Evolutionary conservation across 768 basidiomycete species (phyloP), one percentile per base, ranked within the genome.

Genomic region (Boletus rufocinnamomeus): DNA sequence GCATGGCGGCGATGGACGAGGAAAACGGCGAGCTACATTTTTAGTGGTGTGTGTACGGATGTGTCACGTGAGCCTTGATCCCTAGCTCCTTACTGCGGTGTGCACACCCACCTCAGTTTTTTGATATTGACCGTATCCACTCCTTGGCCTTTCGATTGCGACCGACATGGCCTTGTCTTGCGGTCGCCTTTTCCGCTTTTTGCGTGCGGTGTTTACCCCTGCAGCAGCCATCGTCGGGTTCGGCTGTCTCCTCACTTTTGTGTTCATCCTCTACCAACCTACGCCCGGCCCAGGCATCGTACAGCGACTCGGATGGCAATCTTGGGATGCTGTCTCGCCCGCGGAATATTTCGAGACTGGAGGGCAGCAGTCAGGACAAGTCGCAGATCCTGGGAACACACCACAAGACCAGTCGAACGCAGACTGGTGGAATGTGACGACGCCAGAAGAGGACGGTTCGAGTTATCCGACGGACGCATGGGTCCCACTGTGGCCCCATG

Each of bases 251-350:
- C 86, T 95, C 54, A 83, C 85, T 2, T 89, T 87, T 69, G 75
- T 91, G 35, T 91, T 93, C 67, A 77, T 94, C 23, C 84, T 96
- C 34, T 89, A 93, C 66, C 90, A 92, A 69, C 91, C 90, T 4
- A 83, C 82, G 11, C 78, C 79, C 2, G 90, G 90, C 3, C 90
- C 90, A 19, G 90, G 90, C 1, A 70, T 80, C 16, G 69, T 80
- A 16, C 90, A 93, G 66, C 80, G 83, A 46, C 76, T 97, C 21
- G 93, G 93, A 30, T 95, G 93, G 93, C 93, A 95, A 66, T 81
- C 88, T 8, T 96, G 91, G 91, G 93, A 91, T 45, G 67, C 82
- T 4, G 78, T 94, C 0, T 71, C 74, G 2, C 69, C 80, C 27
- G 17, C n/a, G 3, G 41, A 57, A 50, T 50, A 61, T 37, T 46